Evolutionary conservation across 1,139 yeast species (phyloP).

Genomic region (Chernovozyma sophiae-reginae): DNA sequence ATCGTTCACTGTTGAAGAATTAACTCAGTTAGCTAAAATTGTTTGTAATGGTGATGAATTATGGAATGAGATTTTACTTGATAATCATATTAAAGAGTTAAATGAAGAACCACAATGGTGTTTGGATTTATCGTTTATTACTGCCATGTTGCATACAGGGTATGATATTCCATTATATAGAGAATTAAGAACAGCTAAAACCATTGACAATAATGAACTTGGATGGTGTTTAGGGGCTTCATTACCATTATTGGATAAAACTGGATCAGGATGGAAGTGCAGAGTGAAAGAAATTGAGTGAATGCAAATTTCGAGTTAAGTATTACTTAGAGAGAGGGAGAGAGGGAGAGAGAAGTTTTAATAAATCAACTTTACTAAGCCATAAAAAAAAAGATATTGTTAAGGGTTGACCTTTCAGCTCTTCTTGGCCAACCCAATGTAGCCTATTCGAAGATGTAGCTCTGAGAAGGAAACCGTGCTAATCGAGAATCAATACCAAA

Average conservation of each 20-base stretch:
- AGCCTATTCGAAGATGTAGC: no score
- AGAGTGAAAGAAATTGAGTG: conserved; percentile 25
- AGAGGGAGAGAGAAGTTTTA: no score
- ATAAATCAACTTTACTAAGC: no score
- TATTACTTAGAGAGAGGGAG: no score
- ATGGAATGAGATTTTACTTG: conserved; percentile 63
- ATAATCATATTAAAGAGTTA: conserved; percentile 63
- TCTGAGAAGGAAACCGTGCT: no score
- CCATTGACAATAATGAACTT: conserved; percentile 79
- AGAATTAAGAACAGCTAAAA: conserved; percentile 88
- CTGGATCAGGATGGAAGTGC: conserved; percentile 68
- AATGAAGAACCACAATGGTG: conserved; percentile 90
- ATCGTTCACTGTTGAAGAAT: conserved; percentile 79
- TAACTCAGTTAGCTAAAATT: conserved; percentile 71
- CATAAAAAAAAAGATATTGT: no score
- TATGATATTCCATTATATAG: conserved; percentile 89
- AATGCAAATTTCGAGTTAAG: no score
- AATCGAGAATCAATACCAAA: no score
- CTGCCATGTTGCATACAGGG: conserved; percentile 86
- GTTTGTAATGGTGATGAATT: conserved; percentile 80
- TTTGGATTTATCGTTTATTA: conserved; percentile 83
- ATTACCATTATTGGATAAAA: conserved; percentile 72
- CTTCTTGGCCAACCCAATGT: no score
- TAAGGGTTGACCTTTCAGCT: no score
- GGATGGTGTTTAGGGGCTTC: conserved; percentile 99